Conservation (phyloP, 345 rosid genomes). For the Turnera subulata region DNA sequence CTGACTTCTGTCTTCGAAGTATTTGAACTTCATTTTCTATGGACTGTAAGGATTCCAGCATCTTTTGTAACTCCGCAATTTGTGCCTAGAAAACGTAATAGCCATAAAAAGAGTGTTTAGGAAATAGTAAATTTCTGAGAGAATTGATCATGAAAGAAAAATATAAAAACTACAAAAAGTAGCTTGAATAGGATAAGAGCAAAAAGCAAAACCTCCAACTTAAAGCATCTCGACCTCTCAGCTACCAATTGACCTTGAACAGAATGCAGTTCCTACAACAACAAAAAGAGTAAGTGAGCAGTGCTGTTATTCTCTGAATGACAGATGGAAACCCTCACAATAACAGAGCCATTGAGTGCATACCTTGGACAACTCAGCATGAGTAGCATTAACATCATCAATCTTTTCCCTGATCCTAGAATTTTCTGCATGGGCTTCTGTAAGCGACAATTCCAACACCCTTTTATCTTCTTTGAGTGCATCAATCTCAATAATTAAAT, state of each 20-base stretch:
- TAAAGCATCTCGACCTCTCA: constrained; percentile 98
- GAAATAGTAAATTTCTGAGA: neutral
- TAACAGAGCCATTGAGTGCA: constrained; percentile 8
- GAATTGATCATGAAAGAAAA: neutral
- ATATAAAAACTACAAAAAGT: neutral
- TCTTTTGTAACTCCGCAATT: constrained; percentile 78
- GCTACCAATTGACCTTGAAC: constrained; percentile 84
- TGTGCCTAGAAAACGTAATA: constrained; percentile 60
- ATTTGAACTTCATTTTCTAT: constrained; percentile 79
- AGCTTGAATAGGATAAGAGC: constrained; percentile 1
- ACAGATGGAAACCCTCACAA: neutral
- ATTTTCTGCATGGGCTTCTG: constrained; percentile 61
- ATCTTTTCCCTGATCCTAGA: constrained; percentile 58
- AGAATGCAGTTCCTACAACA: constrained; percentile 72
- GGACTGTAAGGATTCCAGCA: constrained; percentile 63
- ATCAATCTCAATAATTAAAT: constrained; percentile 42
- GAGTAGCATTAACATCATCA: constrained; percentile 61
- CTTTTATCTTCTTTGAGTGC: constrained; percentile 66
- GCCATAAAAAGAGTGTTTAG: neutral
- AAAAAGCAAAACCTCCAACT: constrained; percentile 67
- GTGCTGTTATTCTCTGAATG: neutral
- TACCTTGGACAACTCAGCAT: constrained; percentile 78
- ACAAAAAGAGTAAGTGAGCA: constrained; percentile 1
- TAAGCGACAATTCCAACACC: constrained; percentile 47
- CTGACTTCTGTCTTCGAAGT: constrained; percentile 71